Evolutionary conservation across 352 stramenopile genomes (phyloP).

Genomic region (Albugo laibachii): DNA sequence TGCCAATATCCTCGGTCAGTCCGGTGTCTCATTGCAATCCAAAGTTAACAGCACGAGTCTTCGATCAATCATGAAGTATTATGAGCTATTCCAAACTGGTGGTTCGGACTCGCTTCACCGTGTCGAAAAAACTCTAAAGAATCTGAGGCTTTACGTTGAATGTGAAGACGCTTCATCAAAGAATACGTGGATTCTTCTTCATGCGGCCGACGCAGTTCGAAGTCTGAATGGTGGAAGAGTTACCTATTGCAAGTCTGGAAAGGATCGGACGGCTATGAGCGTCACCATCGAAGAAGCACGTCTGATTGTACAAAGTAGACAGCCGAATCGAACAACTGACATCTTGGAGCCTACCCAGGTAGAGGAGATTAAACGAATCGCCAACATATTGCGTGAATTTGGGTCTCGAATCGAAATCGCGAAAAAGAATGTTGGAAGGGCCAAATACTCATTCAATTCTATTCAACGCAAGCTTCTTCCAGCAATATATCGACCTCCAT

Average conservation of each 20-base stretch:
- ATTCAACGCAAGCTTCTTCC: constrained; percentile 92
- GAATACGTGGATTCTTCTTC: constrained; percentile 73
- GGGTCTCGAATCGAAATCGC: constrained; percentile 89
- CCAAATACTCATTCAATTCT: constrained; percentile 95
- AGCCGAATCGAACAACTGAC: constrained; percentile 49
- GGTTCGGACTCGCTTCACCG: constrained; percentile 3
- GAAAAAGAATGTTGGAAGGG: constrained; percentile 92
- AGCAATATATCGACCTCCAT: constrained; percentile 76
- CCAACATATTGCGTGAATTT: constrained; percentile 81
- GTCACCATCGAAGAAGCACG: constrained; percentile 89
- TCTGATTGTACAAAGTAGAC: constrained; percentile 40
- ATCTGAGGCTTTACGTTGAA: constrained; percentile 18
- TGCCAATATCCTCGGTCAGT: constrained; percentile 72
- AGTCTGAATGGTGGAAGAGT: constrained; percentile 82
- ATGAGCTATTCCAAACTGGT: constrained; percentile 47
- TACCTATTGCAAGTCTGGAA: constrained; percentile 96
- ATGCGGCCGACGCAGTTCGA: constrained; percentile 69
- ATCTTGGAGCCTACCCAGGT: constrained; percentile 23
- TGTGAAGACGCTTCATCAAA: constrained; percentile 61
- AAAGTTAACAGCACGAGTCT: constrained; percentile 72
- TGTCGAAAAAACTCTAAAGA: not conserved
- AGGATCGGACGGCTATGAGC: constrained; percentile 95
- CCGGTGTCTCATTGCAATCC: constrained; percentile 57
- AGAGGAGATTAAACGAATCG: constrained; percentile 55
- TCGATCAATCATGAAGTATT: constrained; percentile 49